Base-by-base conservation (phyloP, 306 rosid species). In the Inga laurina region DNA sequence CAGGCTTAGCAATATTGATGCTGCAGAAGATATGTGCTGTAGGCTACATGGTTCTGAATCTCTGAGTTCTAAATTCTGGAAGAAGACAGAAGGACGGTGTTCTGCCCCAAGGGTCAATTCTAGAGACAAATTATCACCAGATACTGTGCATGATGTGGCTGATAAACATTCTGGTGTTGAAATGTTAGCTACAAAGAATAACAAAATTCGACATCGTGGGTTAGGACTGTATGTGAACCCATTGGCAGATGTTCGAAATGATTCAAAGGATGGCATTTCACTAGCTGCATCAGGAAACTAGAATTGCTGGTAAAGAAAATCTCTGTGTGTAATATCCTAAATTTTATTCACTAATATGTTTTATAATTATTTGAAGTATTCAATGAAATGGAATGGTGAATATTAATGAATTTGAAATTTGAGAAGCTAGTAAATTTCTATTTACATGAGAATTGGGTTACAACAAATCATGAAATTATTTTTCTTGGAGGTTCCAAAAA, bases 51-150 rank as follows among this genome's bases (percentile, higher is more conserved):
- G 97, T 81, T 85, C 97, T 70, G 98, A 94, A 49, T 96, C 94
- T 82, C 81, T 91, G 90, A 96, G 97, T 82, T 91, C 94, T 85
- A 94, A 92, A 88, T 91, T 96, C 88, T 90, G 99, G 99, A 93
- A 88, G 77, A 90, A 89, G 87, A 82, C 94, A 21, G 97, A 91
- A 75, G 90, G 89, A 79, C 88, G 90, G 67, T 91, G 83, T 87
- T 82, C 90, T 78, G 41, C 86, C 62, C 73, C 93, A 78, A 90
- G 90, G 83, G 69, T 91, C 83, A 80, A 92, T 85, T 78, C 87
- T 9, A 91, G 91, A 84, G 85, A 75, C 65, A 39, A 57, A 45
- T 49, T 82, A 82, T 85, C 92, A 7, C 83, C 78, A 49, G 85
- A 76, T 79, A 79, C 59, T 54, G 75, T 74, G 69, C 88, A 76